Conservation (phyloP, 108 stramenopile genomes). For the Epithemia pelagica region DNA sequence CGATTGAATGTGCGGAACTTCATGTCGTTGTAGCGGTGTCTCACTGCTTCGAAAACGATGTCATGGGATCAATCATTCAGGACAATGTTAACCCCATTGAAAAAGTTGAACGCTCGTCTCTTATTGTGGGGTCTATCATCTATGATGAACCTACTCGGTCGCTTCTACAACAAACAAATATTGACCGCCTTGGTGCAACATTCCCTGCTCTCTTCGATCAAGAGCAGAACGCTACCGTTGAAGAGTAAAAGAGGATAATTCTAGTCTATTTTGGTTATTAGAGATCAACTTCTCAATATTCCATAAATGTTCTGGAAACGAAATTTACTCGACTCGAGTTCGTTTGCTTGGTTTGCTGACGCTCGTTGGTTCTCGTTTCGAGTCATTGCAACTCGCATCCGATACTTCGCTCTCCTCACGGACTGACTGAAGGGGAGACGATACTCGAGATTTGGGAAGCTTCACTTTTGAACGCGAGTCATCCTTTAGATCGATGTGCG, state of each 20-base stretch:
- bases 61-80: conserved; percentile 68
- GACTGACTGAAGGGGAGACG: conserved; percentile 24
- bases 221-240: no score
- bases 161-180: no score
- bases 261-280: no score
- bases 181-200: no score
- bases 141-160: conserved; percentile 17
- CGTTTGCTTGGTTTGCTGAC: conserved; percentile 31
- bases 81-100: conserved; percentile 85
- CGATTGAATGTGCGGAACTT: conserved; percentile 50
- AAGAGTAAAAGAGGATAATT: no score
- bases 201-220: no score
- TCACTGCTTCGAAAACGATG: conserved; percentile 71
- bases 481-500: neutral
- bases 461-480: neutral
- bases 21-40: conserved; percentile 75
- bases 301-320: no score
- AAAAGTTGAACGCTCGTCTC: conserved; percentile 59
- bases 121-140: conserved; percentile 55
- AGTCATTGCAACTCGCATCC: conserved; percentile 15
- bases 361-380: conserved; percentile 10
- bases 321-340: conserved; percentile 26
- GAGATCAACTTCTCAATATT: no score
- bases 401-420: conserved; percentile 31
- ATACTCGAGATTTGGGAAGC: neutral